Percentiles rank a stretch among this genome's conserved stretches.
phyloP scores from a whole-genome alignment of 164 flowering plant genomes.

The Litsea cubeba region DNA sequence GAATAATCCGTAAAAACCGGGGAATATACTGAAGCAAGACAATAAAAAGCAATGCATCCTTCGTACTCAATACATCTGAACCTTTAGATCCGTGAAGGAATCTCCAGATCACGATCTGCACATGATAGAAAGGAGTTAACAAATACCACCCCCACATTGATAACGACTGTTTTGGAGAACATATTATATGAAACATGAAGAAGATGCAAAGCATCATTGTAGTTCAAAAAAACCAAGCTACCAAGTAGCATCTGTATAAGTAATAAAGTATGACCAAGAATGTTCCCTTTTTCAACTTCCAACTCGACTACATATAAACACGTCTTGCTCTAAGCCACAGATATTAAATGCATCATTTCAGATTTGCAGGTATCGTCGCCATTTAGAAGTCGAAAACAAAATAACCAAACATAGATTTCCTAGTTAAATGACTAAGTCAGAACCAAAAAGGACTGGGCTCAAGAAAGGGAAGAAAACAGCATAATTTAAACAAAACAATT shows the following conservation, averaged over 20 bases:
- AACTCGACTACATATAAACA: too few species aligned
- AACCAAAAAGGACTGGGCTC: background rate
- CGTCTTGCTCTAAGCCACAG: background rate
- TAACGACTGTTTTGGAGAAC: too few species aligned
- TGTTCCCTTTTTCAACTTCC: too few species aligned
- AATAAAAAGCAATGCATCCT: slow-evolving; percentile 68
- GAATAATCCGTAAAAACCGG: slow-evolving; percentile 64
- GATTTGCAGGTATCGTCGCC: background rate
- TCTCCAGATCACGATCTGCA: slow-evolving; percentile 81
- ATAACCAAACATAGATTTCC: background rate
- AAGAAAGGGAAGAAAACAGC: background rate
- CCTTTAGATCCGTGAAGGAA: slow-evolving; percentile 65
- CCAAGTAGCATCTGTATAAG: too few species aligned
- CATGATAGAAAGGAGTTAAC: slow-evolving; percentile 3
- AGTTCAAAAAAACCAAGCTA: too few species aligned
- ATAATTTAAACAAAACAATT: background rate
- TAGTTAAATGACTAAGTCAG: background rate
- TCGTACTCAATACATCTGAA: slow-evolving; percentile 70
- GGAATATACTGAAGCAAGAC: slow-evolving; percentile 82
- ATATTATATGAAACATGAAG: background rate
- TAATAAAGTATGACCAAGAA: too few species aligned
- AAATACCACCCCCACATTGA: background rate
- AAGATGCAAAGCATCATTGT: background rate
- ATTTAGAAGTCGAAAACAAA: background rate
- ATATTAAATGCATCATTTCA: background rate